Percentiles rank a stretch among this genome's conserved stretches.
Evolutionary conservation across 306 rosid genomes (phyloP).

Genomic region (Crataegus laevigata): DNA sequence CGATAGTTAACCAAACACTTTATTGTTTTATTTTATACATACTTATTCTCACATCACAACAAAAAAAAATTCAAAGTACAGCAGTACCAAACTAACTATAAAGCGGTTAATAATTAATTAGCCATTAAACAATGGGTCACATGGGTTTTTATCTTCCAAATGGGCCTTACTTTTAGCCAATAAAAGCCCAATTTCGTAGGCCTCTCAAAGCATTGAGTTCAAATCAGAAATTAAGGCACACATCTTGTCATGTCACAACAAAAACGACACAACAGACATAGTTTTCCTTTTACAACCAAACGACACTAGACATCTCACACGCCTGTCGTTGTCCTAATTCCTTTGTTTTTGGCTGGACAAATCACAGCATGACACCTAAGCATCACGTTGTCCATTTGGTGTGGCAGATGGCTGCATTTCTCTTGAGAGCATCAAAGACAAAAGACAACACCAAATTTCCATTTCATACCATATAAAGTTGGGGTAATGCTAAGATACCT

Average conservation of each 20-base stretch:
- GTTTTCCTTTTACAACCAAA: neutral
- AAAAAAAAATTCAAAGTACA: too few relatives aligned
- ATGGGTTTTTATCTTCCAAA: too few relatives aligned
- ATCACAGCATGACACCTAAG: neutral
- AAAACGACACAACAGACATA: neutral
- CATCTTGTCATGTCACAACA: neutral
- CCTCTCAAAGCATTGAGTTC: neutral
- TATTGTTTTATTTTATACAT: too few relatives aligned
- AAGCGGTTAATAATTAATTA: too few relatives aligned
- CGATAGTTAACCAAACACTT: too few relatives aligned
- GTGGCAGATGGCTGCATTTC: neutral
- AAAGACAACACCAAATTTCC: neutral
- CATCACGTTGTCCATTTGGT: neutral
- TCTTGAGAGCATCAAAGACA: neutral
- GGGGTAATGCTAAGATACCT: accelerated
- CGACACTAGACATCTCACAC: neutral
- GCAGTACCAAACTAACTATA: too few relatives aligned
- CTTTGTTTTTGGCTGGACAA: neutral
- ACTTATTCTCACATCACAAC: too few relatives aligned
- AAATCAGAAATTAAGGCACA: neutral
- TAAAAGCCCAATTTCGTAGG: neutral
- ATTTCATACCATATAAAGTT: neutral
- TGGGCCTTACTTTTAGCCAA: neutral
- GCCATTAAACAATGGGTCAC: too few relatives aligned
- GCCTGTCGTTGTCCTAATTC: neutral